Conservation (phyloP, 176 grass and related monocot species). For the Hsuehochloa calcarea region DNA sequence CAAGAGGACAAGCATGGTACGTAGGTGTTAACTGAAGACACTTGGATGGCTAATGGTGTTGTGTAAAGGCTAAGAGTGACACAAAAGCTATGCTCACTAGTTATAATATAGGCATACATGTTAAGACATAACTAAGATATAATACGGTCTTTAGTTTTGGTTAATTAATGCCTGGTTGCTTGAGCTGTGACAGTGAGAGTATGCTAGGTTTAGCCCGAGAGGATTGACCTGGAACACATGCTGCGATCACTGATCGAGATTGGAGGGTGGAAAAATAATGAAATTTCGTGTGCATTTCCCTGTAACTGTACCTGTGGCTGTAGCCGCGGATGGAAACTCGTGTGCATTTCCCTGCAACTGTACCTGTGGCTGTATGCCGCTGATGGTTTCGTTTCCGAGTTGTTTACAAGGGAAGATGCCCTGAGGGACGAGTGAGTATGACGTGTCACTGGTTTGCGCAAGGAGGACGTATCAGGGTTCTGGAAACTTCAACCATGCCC, state of each 20-base stretch:
- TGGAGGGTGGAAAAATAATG: neutral
- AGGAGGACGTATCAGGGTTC: too few relatives aligned
- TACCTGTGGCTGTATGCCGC: neutral
- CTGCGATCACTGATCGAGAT: neutral
- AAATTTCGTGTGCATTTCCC: neutral
- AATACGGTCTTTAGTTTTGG: neutral
- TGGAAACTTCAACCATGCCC: neutral
- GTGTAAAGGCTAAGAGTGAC: slow-evolving; percentile 11
- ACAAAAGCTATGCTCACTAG: slow-evolving; percentile 2
- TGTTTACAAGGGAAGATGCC: slow-evolving; percentile 14
- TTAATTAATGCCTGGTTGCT: neutral
- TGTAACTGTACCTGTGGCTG: neutral
- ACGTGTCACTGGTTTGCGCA: neutral
- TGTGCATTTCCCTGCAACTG: too few relatives aligned
- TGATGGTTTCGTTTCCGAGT: slow-evolving; percentile 6
- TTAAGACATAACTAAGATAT: neutral
- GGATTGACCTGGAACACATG: slow-evolving; percentile 15
- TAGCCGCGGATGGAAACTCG: too few relatives aligned
- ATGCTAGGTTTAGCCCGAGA: slow-evolving; percentile 9
- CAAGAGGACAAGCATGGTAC: slow-evolving; percentile 37
- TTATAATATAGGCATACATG: neutral
- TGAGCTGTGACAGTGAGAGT: slow-evolving; percentile 10
- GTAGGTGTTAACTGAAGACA: neutral
- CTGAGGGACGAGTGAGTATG: neutral
- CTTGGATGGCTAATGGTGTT: neutral